A percentile compares a stretch with the other conserved stretches of the same genome.
These are phyloP conservation scores for Sporobolomyces roseus DNA, from an alignment of 768 basidiomycete genomes.

Conservation along the genomic window DNA sequence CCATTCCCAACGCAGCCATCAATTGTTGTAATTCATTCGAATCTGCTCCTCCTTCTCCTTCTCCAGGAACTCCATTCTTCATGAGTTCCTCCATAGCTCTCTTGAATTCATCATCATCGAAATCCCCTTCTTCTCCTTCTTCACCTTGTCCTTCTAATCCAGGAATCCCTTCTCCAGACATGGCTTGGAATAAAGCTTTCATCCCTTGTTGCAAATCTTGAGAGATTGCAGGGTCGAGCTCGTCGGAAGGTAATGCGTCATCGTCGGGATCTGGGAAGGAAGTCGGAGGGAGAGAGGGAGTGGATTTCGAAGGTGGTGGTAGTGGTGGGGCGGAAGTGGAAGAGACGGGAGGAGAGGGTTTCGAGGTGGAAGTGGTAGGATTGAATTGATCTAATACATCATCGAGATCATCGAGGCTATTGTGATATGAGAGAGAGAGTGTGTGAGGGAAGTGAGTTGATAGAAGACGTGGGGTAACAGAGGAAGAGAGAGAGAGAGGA, in stretches of 20 bases:
- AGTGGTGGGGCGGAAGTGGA: background rate
- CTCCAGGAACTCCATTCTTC: background rate
- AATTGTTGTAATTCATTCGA: constrained; percentile 1
- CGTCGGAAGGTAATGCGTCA: constrained; percentile 15
- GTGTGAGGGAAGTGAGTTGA: background rate
- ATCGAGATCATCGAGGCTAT: constrained; percentile 40
- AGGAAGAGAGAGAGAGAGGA: background rate
- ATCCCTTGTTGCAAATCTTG: constrained; percentile 39
- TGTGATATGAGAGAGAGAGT: background rate
- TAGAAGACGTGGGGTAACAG: background rate
- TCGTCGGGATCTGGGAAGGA: constrained; percentile 35
- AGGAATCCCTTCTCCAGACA: background rate
- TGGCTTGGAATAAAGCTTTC: constrained; percentile 36
- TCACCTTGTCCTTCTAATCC: background rate
- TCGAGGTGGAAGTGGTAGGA: background rate
- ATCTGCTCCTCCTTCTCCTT: constrained; percentile 1
- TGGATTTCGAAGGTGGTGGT: background rate
- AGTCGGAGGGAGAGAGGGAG: background rate
- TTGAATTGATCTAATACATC: constrained; percentile 42
- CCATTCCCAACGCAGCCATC: constrained; percentile 23
- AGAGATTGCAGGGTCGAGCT: constrained; percentile 24
- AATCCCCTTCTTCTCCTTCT: constrained; percentile 2
- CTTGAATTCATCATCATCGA: constrained; percentile 35
- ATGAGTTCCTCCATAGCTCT: constrained; percentile 37
- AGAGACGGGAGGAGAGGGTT: background rate